Evolutionary conservation across 768 basidiomycete species (phyloP).

Genomic region (Pisolithus microcarpus): DNA sequence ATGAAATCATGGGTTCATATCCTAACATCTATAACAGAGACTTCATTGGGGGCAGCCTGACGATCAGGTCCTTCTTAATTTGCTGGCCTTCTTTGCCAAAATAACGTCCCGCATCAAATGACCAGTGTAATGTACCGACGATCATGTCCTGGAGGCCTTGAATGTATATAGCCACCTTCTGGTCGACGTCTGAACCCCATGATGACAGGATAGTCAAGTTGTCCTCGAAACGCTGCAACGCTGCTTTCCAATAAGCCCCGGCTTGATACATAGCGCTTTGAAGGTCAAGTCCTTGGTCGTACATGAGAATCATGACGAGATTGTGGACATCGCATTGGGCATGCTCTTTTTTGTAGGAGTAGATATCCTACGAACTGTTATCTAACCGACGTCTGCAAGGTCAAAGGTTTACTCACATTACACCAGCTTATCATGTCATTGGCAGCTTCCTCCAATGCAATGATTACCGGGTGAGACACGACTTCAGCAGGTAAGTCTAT

Average conservation of each 20-base stretch:
- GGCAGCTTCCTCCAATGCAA: conserved; percentile 38
- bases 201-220: conserved; percentile 46
- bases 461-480: conserved; percentile 43
- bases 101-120: conserved; percentile 61
- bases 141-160: conserved; percentile 66
- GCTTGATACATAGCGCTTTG: conserved; percentile 61
- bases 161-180: conserved; percentile 51
- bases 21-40: too few relatives aligned
- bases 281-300: conserved; percentile 46
- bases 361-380: conserved; percentile 46
- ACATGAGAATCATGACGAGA: conserved; percentile 67
- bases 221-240: conserved; percentile 45
- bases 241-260: conserved; percentile 51
- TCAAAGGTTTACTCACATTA: conserved; percentile 26
- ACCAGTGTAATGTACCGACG: conserved; percentile 67
- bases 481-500: conserved; percentile 51
- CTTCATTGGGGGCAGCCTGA: conserved; percentile 41
- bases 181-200: conserved; percentile 56
- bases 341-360: conserved; percentile 73
- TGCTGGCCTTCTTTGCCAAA: conserved; percentile 52
- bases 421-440: conserved; percentile 49
- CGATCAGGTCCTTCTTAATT: conserved; percentile 47
- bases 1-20: too few relatives aligned
- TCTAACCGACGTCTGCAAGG: conserved; percentile 1
- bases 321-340: conserved; percentile 63